Evolutionary conservation across 306 rosid species (phyloP).

Genomic region (Pyrus betulifolia): DNA sequence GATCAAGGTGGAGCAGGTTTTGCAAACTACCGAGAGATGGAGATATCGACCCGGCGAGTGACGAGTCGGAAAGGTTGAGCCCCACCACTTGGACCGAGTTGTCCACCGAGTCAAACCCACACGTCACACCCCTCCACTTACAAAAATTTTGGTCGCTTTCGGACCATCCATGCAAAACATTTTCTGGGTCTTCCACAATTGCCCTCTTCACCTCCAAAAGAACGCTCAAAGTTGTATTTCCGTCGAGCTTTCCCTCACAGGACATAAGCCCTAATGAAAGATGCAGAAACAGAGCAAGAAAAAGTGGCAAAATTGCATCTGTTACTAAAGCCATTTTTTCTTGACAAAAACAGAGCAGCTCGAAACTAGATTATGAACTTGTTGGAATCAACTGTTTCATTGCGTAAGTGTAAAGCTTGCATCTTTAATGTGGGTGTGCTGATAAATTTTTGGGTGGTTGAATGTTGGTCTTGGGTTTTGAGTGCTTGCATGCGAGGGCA

Average conservation of each 20-base stretch:
- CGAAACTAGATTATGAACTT: neutral
- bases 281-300: constrained; percentile 12
- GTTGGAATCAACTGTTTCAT: neutral
- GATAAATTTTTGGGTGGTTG: neutral
- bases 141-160: constrained; percentile 49
- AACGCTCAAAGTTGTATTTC: constrained; percentile 31
- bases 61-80: constrained; percentile 77
- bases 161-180: constrained; percentile 65
- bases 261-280: constrained; percentile 17
- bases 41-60: constrained; percentile 72
- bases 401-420: neutral
- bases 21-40: constrained; percentile 50
- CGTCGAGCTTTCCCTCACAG: constrained; percentile 26
- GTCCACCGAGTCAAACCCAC: constrained; percentile 36
- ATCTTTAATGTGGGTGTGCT: constrained; percentile 2
- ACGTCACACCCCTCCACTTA: constrained; percentile 66
- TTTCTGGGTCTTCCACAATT: constrained; percentile 49
- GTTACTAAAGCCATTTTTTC: neutral
- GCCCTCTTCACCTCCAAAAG: constrained; percentile 71
- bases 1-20: constrained; percentile 68
- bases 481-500: constrained; percentile 15
- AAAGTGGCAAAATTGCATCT: constrained; percentile 3
- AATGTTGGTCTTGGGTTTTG: constrained; percentile 14
- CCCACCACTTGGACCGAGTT: constrained; percentile 42
- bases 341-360: neutral